These are phyloP conservation scores for Serendipita sp. DNA, from an alignment of 1,284 basidiomycete genomes.

Conservation along the genomic window DNA sequence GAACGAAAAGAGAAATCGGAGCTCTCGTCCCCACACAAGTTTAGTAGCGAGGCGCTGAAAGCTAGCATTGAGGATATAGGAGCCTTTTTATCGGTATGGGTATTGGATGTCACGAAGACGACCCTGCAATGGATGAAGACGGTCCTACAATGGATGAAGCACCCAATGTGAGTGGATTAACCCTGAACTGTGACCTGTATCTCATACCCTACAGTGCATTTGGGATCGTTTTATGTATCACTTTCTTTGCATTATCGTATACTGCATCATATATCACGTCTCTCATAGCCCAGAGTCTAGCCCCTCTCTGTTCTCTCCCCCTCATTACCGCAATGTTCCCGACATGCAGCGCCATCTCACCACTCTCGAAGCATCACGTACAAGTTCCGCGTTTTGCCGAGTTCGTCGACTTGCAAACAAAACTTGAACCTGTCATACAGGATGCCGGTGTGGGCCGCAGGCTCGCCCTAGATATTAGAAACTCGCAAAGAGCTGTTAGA, in stretches of 20 bases:
- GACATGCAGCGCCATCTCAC: not conserved
- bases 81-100: not conserved
- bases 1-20: no score
- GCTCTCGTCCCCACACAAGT: no score
- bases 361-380: not conserved
- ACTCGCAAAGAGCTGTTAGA: not conserved
- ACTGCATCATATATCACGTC: not conserved
- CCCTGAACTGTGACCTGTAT: not conserved
- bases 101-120: not conserved
- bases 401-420: not conserved
- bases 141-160: slow-evolving; percentile 5
- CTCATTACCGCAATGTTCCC: not conserved
- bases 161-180: not conserved
- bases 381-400: not conserved
- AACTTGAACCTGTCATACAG: not conserved
- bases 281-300: not conserved
- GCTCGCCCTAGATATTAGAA: not conserved
- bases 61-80: not conserved
- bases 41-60: not conserved
- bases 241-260: not conserved
- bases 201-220: not conserved
- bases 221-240: not conserved
- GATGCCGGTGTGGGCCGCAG: not conserved
- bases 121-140: not conserved
- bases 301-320: not conserved